These are phyloP conservation scores for Paecilomyces niveus DNA, from an alignment of 2,329 filamentous ascomycete genomes.

Conservation along the genomic window DNA sequence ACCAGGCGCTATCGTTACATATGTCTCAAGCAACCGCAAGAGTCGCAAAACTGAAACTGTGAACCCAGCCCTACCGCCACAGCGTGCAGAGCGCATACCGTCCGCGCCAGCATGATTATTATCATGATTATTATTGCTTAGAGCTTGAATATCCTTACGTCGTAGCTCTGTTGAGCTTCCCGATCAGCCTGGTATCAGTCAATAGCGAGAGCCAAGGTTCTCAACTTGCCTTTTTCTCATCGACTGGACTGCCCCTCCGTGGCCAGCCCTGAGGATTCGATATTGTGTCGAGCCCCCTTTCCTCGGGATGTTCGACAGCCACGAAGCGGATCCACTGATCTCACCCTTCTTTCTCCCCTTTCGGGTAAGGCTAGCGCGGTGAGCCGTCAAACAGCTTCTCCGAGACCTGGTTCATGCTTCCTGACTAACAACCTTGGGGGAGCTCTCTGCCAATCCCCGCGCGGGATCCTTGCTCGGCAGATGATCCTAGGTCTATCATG, in stretches of 20 bases:
- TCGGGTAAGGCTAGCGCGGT: neutral
- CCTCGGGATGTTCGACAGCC: neutral
- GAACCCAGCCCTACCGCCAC: neutral
- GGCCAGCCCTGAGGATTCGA: neutral
- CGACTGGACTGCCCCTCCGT: neutral
- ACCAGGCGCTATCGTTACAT: neutral
- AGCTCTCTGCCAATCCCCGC: neutral
- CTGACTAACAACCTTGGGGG: neutral
- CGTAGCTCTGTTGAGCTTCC: neutral
- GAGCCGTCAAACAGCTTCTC: slow-evolving; percentile 1
- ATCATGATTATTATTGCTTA: too few species aligned
- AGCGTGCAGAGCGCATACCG: too few species aligned
- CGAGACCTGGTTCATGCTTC: neutral
- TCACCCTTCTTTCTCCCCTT: neutral
- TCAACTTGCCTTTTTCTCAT: neutral
- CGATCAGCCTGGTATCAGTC: neutral
- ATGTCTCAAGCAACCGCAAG: neutral
- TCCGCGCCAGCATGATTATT: too few species aligned
- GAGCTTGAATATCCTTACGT: neutral
- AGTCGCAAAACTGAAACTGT: neutral
- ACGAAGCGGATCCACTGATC: slow-evolving; percentile 1
- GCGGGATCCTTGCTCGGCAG: neutral
- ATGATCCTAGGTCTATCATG: neutral
- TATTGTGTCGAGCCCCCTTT: neutral
- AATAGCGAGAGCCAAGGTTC: neutral